phyloP scores from a whole-genome alignment of 2,329 filamentous ascomycete genomes.

The Cytospora schulzeri region DNA sequence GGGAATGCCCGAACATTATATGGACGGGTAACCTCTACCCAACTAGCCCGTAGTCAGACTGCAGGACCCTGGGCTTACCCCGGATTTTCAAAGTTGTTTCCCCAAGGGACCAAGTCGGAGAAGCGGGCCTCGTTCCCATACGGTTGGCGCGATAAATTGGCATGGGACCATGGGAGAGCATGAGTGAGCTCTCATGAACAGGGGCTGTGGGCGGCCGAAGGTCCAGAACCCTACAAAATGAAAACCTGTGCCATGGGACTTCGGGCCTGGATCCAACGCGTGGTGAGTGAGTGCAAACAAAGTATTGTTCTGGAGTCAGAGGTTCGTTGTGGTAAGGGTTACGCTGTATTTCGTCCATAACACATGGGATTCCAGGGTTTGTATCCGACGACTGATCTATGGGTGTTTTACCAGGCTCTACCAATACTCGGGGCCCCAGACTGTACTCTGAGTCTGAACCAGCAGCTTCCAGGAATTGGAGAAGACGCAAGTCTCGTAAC shows the following conservation, averaged over 20 bases:
- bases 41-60: background rate
- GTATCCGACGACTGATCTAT: no score
- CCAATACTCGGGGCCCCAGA: no score
- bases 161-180: background rate
- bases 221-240: background rate
- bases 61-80: slow-evolving; percentile 17
- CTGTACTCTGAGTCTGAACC: no score
- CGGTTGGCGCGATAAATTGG: slow-evolving; percentile 19
- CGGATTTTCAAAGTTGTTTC: slow-evolving; percentile 16
- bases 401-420: no score
- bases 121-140: slow-evolving; percentile 26
- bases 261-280: background rate
- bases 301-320: background rate
- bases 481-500: background rate
- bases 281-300: background rate
- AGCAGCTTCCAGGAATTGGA: no score
- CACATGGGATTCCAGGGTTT: no score
- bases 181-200: background rate
- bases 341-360: no score
- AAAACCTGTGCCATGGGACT: background rate
- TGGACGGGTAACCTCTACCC: background rate
- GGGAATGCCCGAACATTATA: slow-evolving; percentile 22
- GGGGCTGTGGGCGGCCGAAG: background rate
- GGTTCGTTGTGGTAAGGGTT: no score
- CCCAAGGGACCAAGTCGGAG: slow-evolving; percentile 13